Evolutionary conservation across 2,329 filamentous ascomycete species (phyloP).

Genomic region (Clarireedia monteithiana): DNA sequence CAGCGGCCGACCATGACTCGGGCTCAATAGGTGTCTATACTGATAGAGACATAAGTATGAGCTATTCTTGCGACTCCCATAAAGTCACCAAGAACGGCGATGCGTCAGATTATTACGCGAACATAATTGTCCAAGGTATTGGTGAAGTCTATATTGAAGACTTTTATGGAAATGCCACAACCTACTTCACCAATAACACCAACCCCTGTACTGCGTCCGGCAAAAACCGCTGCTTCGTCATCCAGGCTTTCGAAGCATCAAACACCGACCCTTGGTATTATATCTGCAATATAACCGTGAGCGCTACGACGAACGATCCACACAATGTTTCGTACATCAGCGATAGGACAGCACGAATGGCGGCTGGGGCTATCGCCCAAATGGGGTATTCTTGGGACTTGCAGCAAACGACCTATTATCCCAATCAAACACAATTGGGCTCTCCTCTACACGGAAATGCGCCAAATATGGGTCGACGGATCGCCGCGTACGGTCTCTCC

Average conservation of each 20-base stretch:
- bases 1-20: not conserved
- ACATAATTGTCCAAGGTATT: conserved; percentile 25
- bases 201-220: conserved; percentile 11
- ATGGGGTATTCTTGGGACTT: conserved; percentile 30
- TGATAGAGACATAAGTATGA: conserved; percentile 28
- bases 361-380: conserved; percentile 34
- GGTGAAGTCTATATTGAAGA: conserved; percentile 21
- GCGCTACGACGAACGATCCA: conserved; percentile 29
- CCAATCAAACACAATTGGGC: conserved; percentile 35
- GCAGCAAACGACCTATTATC: conserved; percentile 35
- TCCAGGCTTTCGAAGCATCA: conserved; percentile 35
- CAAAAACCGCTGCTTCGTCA: conserved; percentile 18
- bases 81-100: conserved; percentile 29
- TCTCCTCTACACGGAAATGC: conserved; percentile 26
- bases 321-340: conserved; percentile 26
- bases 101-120: conserved; percentile 19
- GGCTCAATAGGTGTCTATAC: conserved; percentile 26
- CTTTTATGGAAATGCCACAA: conserved; percentile 29
- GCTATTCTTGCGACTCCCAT: conserved; percentile 28
- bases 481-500: conserved; percentile 33
- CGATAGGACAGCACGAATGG: conserved; percentile 29
- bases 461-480: conserved; percentile 30
- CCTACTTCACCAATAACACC: conserved; percentile 30
- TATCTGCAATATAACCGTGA: conserved; percentile 33
- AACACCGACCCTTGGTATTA: conserved; percentile 34